Conservation (phyloP, 2,329 filamentous ascomycete species). For the Tetracladium maxilliforme region DNA sequence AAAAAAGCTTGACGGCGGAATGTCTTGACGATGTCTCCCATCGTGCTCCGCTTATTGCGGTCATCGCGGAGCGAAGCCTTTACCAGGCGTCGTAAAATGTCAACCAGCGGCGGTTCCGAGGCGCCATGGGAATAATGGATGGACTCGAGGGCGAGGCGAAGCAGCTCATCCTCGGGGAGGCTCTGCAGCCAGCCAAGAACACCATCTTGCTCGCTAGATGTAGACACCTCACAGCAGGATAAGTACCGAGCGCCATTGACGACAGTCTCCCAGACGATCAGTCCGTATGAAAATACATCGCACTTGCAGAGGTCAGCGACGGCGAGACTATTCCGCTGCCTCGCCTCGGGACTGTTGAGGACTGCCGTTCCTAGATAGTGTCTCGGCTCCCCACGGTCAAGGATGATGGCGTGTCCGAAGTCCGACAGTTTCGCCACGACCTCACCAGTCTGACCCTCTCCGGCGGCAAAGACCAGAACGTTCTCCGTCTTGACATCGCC, state of each 20-base stretch:
- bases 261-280: conserved; percentile 2
- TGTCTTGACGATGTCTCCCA: conserved; percentile 1
- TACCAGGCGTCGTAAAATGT: neutral
- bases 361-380: conserved; percentile 1
- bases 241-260: conserved; percentile 1
- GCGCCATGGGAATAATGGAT: too few species aligned
- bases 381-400: conserved; percentile 1
- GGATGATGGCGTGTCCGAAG: conserved; percentile 1
- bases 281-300: conserved; percentile 1
- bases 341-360: too few species aligned
- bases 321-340: neutral
- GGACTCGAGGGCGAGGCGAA: conserved; percentile 1
- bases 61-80: conserved; percentile 1
- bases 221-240: too few species aligned
- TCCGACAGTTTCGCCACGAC: conserved; percentile 1
- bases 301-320: conserved; percentile 1
- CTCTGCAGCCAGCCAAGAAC: conserved; percentile 1
- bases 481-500: conserved; percentile 4
- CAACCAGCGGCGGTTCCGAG: too few species aligned
- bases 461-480: conserved; percentile 2
- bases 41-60: conserved; percentile 1
- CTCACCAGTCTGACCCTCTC: conserved; percentile 1
- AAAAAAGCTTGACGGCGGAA: conserved; percentile 1
- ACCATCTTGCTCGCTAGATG: neutral
- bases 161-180: conserved; percentile 1